phyloP scores from a whole-genome alignment of 495 filamentous ascomycete genomes.

The Penicillium coprophilum region DNA sequence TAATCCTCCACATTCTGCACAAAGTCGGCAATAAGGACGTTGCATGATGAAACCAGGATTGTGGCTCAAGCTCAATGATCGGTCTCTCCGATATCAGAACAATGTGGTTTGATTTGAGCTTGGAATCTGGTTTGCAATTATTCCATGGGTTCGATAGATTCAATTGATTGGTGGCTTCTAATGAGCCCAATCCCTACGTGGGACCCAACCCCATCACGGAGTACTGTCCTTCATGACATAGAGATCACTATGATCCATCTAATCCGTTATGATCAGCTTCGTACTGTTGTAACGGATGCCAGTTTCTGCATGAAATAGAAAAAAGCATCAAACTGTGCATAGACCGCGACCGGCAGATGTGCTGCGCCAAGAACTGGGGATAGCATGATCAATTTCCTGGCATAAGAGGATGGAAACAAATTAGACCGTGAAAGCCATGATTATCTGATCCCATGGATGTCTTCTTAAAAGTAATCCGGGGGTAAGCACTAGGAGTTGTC shows the following conservation, averaged over 20 bases:
- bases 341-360: background rate
- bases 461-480: background rate
- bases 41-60: background rate
- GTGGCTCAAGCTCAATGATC: background rate
- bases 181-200: slow-evolving; percentile 5
- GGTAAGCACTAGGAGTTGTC: background rate
- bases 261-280: background rate
- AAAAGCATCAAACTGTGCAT: no score
- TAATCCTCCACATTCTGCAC: background rate
- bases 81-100: background rate
- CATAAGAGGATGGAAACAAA: background rate
- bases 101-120: background rate
- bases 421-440: background rate
- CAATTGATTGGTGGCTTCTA: slow-evolving; percentile 2
- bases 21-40: background rate
- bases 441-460: background rate
- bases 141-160: slow-evolving; percentile 1
- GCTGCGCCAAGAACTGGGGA: background rate
- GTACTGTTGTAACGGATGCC: no score
- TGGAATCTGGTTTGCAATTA: background rate
- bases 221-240: slow-evolving; percentile 19
- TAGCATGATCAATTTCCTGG: background rate
- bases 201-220: slow-evolving; percentile 9
- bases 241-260: background rate
- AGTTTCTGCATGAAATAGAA: background rate